Evolutionary conservation across 2,329 filamentous ascomycete genomes (phyloP).

Genomic region (Colletotrichum phormii): DNA sequence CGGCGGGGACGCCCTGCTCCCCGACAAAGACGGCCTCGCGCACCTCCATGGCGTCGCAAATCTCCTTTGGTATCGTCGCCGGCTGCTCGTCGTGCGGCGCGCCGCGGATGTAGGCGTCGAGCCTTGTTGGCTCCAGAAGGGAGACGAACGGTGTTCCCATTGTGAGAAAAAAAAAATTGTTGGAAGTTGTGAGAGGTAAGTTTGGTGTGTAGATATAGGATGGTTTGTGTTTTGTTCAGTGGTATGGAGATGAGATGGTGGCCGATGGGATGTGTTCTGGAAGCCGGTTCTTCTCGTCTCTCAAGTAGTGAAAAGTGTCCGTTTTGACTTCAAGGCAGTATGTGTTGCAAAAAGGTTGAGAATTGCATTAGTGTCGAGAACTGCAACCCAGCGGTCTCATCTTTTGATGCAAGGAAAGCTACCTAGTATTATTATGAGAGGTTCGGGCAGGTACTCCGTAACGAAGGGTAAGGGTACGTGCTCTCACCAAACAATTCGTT

Average conservation of each 20-base stretch:
- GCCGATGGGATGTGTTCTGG: not conserved
- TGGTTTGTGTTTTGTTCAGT: not conserved
- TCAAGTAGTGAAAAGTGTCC: not conserved
- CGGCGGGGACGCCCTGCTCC: slow-evolving; percentile 69
- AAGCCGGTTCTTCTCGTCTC: not conserved
- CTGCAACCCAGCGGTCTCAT: slow-evolving; percentile 17
- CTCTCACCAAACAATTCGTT: slow-evolving; percentile 2
- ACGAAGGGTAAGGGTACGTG: slow-evolving; percentile 10
- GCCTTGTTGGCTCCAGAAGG: slow-evolving; percentile 60
- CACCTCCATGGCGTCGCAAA: slow-evolving; percentile 73
- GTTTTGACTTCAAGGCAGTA: not conserved
- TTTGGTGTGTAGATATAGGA: not conserved
- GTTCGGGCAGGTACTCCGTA: not conserved
- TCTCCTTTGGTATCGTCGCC: slow-evolving; percentile 61
- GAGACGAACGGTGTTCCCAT: slow-evolving; percentile 65
- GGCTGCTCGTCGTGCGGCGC: slow-evolving; percentile 57
- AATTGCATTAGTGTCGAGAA: not conserved
- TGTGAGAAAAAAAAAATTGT: too few relatives aligned
- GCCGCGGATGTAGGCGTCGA: slow-evolving; percentile 59
- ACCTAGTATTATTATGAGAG: not conserved
- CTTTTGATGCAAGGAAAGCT: slow-evolving; percentile 1
- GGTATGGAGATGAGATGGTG: not conserved
- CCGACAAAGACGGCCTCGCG: slow-evolving; percentile 70
- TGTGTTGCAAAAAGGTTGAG: not conserved
- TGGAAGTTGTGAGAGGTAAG: too few relatives aligned